A percentile compares a stretch with the other conserved stretches of the same genome.
Conservation (phyloP, 192 early-diverging fungal species). For the Jimgerdemannia lactiflua region DNA sequence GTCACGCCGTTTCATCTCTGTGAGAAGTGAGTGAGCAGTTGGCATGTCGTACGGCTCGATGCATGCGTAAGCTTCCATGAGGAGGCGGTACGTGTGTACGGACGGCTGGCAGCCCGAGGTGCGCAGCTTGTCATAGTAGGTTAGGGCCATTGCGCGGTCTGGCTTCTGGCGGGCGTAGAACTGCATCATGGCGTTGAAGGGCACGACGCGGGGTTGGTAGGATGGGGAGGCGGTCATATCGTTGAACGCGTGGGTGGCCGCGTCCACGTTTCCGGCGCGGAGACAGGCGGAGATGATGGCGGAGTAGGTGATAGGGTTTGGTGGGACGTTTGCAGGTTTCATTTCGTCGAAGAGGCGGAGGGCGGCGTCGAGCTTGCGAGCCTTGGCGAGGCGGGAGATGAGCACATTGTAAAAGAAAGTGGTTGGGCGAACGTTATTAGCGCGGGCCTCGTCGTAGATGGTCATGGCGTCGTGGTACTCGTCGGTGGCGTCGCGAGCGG, state of each 20-base stretch:
- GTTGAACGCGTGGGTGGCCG: constrained; percentile 39
- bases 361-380: constrained; percentile 50
- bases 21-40: constrained; percentile 43
- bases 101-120: constrained; percentile 37
- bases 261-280: constrained; percentile 49
- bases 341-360: constrained; percentile 55
- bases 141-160: constrained; percentile 41
- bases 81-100: constrained; percentile 49
- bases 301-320: constrained; percentile 54
- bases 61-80: constrained; percentile 51
- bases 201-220: constrained; percentile 49
- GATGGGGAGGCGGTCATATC: constrained; percentile 42
- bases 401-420: constrained; percentile 60
- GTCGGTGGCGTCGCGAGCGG: constrained; percentile 42
- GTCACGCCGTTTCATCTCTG: constrained; percentile 32
- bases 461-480: constrained; percentile 48
- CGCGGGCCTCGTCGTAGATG: constrained; percentile 48
- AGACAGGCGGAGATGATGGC: constrained; percentile 54
- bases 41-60: constrained; percentile 56
- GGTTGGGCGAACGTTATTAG: constrained; percentile 43
- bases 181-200: constrained; percentile 61
- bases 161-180: constrained; percentile 55
- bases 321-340: constrained; percentile 40
- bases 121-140: constrained; percentile 42
- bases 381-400: constrained; percentile 56